phyloP scores from a whole-genome alignment of 2,329 filamentous ascomycete genomes.

The Aspergillus brasiliensis region DNA sequence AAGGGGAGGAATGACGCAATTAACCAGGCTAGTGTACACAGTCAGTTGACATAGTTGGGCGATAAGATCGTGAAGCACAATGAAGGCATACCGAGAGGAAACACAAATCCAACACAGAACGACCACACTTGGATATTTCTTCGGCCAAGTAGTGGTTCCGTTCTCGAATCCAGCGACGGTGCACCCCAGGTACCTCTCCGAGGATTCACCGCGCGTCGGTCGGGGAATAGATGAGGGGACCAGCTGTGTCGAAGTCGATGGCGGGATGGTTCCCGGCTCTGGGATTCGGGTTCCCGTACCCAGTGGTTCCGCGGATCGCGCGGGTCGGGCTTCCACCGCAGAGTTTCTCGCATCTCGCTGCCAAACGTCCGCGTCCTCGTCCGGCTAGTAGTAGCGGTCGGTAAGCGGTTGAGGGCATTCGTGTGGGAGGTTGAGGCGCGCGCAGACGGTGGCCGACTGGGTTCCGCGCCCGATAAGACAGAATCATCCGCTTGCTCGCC shows the following conservation, averaged over 20 bases:
- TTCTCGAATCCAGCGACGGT: conserved; percentile 68
- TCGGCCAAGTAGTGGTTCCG: conserved; percentile 62
- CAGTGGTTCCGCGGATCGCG: conserved; percentile 49
- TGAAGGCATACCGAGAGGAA: conserved; percentile 65
- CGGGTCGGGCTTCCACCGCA: conserved; percentile 27
- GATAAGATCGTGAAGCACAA: background rate
- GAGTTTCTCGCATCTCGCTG: conserved; percentile 21
- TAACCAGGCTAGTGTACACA: conserved; percentile 67
- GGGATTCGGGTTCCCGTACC: conserved; percentile 33
- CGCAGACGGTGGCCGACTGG: conserved; percentile 31
- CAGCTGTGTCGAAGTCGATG: conserved; percentile 62
- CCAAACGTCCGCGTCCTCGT: conserved; percentile 30
- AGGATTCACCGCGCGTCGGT: conserved; percentile 60
- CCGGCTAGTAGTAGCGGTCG: conserved; percentile 36
- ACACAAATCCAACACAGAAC: conserved; percentile 76
- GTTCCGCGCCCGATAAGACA: conserved; percentile 44
- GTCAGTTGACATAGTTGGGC: conserved; percentile 9
- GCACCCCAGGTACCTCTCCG: conserved; percentile 68
- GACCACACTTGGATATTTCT: conserved; percentile 74
- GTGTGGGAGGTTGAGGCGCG: conserved; percentile 35
- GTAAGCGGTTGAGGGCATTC: conserved; percentile 33
- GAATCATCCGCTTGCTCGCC: conserved; percentile 58
- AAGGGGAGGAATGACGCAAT: conserved; percentile 74
- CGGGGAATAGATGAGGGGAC: conserved; percentile 71
- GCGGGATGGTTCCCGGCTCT: conserved; percentile 35